Percentiles rank a stretch among this genome's conserved stretches.
These are phyloP conservation scores for Jamesozyma spencerorum DNA, from an alignment of 805 yeast genomes.

Conservation along the genomic window DNA sequence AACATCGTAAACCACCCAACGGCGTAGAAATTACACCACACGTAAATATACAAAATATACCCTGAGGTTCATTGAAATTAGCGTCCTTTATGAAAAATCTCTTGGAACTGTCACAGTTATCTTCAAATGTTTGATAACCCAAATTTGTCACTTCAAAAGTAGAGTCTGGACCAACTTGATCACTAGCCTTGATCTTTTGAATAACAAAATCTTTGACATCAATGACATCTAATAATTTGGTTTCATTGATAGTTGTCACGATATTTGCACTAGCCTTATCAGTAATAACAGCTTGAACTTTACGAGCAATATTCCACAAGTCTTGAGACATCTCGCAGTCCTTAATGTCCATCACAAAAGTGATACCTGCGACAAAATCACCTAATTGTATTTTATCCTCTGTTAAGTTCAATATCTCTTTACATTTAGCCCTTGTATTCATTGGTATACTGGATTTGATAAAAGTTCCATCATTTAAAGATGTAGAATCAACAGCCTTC, in stretches of 20 bases:
- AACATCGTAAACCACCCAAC: conserved; percentile 20
- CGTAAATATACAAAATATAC: conserved; percentile 18
- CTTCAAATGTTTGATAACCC: conserved; percentile 17
- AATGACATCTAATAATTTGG: conserved; percentile 18
- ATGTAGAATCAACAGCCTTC: background rate
- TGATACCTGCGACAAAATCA: conserved; percentile 17
- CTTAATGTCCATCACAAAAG: conserved; percentile 5
- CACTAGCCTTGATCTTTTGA: conserved; percentile 9
- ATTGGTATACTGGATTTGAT: conserved; percentile 17
- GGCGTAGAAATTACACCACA: conserved; percentile 18
- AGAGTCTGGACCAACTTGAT: conserved; percentile 12
- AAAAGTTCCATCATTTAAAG: conserved; percentile 4
- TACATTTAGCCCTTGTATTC: conserved; percentile 17
- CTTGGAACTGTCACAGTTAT: background rate
- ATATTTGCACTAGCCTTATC: conserved; percentile 5
- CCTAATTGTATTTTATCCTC: conserved; percentile 13
- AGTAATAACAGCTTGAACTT: conserved; percentile 5
- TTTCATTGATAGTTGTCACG: conserved; percentile 11
- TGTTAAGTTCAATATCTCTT: conserved; percentile 3
- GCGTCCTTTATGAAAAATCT: conserved; percentile 17
- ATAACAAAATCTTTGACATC: conserved; percentile 12
- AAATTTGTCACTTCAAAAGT: conserved; percentile 27
- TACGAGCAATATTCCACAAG: conserved; percentile 15
- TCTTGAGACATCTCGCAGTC: background rate
- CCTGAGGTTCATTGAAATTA: conserved; percentile 23